A percentile compares a stretch with the other conserved stretches of the same genome.
These are phyloP conservation scores for Phytophthora sp. DNA, from an alignment of 352 stramenopile species.

Conservation along the genomic window DNA sequence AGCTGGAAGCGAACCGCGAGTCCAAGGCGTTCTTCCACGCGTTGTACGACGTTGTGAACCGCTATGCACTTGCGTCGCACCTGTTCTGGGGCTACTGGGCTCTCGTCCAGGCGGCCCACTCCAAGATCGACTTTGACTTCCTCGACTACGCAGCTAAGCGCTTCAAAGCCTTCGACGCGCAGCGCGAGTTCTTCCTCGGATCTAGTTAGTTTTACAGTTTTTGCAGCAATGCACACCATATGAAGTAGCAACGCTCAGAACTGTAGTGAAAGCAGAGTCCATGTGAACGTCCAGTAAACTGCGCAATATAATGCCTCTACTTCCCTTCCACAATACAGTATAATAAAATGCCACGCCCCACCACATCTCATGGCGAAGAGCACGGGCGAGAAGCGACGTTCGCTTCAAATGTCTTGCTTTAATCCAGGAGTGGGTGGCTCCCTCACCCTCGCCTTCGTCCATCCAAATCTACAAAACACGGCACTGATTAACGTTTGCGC, in stretches of 20 bases:
- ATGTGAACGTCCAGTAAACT: conserved; percentile 39
- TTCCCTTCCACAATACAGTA: conserved; percentile 7
- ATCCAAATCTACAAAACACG: conserved; percentile 21
- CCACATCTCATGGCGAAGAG: not conserved
- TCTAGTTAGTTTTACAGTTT: conserved; percentile 38
- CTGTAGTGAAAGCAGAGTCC: conserved; percentile 31
- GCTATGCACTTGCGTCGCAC: conserved; percentile 90
- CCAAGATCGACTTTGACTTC: conserved; percentile 92
- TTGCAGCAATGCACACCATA: conserved; percentile 8
- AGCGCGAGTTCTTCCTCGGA: conserved; percentile 68
- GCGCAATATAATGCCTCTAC: conserved; percentile 39
- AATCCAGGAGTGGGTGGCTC: conserved; percentile 3
- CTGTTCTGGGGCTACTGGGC: conserved; percentile 95
- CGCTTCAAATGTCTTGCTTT: conserved; percentile 8
- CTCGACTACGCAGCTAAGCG: conserved; percentile 84
- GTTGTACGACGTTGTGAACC: conserved; percentile 85
- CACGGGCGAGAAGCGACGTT: not conserved
- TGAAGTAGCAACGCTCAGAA: conserved; percentile 20
- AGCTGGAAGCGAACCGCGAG: conserved; percentile 73
- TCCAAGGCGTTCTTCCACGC: conserved; percentile 86
- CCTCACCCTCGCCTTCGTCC: not conserved
- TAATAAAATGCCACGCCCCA: conserved; percentile 3
- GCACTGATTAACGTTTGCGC: conserved; percentile 72
- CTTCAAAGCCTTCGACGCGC: conserved; percentile 82
- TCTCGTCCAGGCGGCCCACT: conserved; percentile 91